A percentile compares a stretch with the other conserved stretches of the same genome.
Evolutionary conservation across 140 eudicot genomes (phyloP).

Genomic region (Erigeron philadelphicus): DNA sequence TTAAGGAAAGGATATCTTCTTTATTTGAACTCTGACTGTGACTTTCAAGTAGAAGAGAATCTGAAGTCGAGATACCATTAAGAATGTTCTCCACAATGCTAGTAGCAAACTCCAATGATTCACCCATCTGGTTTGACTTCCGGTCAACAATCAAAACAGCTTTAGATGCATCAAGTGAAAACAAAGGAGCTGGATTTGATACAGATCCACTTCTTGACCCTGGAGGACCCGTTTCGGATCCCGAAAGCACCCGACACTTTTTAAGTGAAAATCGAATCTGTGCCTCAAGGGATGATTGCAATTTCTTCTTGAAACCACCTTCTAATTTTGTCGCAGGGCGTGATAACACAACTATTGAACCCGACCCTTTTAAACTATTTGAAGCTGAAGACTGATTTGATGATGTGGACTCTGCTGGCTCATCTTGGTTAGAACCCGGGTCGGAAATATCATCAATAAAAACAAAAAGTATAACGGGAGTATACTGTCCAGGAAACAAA

Average conservation of each 20-base stretch:
- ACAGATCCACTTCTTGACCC: constrained; percentile 58
- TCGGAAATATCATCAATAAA: constrained; percentile 77
- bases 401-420: constrained; percentile 48
- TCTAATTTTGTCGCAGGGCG: constrained; percentile 66
- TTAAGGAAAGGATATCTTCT: constrained; percentile 70
- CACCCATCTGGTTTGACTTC: constrained; percentile 47
- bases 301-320: constrained; percentile 62
- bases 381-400: constrained; percentile 39
- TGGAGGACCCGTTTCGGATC: constrained; percentile 38
- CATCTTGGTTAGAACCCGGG: constrained; percentile 38
- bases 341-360: constrained; percentile 70
- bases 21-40: constrained; percentile 53
- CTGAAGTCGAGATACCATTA: constrained; percentile 65
- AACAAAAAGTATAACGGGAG: constrained; percentile 78
- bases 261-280: constrained; percentile 85
- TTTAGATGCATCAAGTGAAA: constrained; percentile 80
- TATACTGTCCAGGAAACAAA: constrained; percentile 85
- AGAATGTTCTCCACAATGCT: constrained; percentile 68
- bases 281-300: constrained; percentile 84
- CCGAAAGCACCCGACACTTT: constrained; percentile 72
- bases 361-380: constrained; percentile 52
- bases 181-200: constrained; percentile 55
- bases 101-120: constrained; percentile 75
- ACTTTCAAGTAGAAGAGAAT: constrained; percentile 77
- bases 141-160: constrained; percentile 70